Conservation (phyloP, 345 rosid genomes). For the Populus nigra region DNA sequence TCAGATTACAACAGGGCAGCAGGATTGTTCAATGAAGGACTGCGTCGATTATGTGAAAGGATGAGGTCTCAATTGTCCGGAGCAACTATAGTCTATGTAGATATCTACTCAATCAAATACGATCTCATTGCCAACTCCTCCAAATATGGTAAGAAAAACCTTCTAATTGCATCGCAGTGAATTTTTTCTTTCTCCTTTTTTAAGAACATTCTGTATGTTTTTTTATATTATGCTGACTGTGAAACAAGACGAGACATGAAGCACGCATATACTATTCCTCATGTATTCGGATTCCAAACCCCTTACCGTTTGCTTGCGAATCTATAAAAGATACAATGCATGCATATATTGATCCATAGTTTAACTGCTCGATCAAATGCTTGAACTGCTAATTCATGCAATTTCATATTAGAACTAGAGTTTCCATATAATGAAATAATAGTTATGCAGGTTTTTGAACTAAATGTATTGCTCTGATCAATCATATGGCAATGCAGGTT, state of each 20-base stretch:
- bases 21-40: constrained; percentile 55
- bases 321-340: not conserved
- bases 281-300: too few species aligned
- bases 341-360: not conserved
- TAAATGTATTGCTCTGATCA: not conserved
- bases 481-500: constrained; percentile 42
- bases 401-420: not conserved
- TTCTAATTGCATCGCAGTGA: not conserved
- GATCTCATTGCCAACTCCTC: constrained; percentile 65
- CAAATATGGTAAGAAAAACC: constrained; percentile 43
- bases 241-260: not conserved
- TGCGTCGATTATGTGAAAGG: constrained; percentile 42
- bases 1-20: constrained; percentile 62
- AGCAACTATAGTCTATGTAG: constrained; percentile 61
- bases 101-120: constrained; percentile 64
- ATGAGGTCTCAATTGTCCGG: constrained; percentile 48
- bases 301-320: not conserved
- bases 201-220: not conserved
- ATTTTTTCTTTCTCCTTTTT: not conserved
- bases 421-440: too few species aligned
- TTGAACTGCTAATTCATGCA: too few species aligned
- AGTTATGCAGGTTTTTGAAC: too few species aligned
- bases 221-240: not conserved
- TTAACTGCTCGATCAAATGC: not conserved
- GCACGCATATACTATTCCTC: not conserved